Conservation (phyloP, 2,329 filamentous ascomycete species). For the Beauveria scarabaeidicola region DNA sequence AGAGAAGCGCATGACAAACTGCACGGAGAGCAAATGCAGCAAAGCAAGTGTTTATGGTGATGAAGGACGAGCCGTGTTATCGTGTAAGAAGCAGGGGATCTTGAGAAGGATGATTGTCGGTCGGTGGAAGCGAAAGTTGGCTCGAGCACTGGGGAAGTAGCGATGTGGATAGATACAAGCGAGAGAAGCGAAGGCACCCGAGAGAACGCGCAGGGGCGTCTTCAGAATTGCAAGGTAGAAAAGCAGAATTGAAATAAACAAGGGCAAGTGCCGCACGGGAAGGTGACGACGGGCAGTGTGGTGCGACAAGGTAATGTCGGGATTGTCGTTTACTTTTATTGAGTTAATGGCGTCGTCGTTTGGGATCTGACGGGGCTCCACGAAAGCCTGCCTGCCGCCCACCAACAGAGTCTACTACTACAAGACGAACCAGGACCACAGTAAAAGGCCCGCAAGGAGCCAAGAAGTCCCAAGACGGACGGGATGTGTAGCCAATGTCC, state of each 20-base stretch:
- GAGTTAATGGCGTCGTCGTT: not conserved
- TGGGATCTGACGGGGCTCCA: not conserved
- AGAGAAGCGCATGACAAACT: conserved; percentile 31
- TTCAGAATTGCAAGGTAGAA: not conserved
- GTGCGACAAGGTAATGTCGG: not conserved
- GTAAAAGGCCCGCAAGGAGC: not conserved
- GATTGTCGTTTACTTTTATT: conserved; percentile 1
- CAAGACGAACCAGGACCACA: not conserved
- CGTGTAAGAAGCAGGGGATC: not conserved
- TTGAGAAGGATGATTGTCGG: not conserved
- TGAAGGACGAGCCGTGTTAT: not conserved
- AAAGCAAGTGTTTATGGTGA: not conserved
- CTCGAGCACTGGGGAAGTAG: not conserved
- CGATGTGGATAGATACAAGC: not conserved
- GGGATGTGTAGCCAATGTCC: not conserved
- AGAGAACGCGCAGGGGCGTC: not conserved
- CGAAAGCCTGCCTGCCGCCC: not conserved
- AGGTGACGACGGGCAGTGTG: not conserved
- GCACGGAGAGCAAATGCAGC: not conserved
- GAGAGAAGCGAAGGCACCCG: not conserved
- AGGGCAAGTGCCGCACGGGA: not conserved
- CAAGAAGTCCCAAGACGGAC: too few relatives aligned
- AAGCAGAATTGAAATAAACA: not conserved
- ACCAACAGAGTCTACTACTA: not conserved
- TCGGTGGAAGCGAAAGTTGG: not conserved